Evolutionary conservation across 495 filamentous ascomycete species (phyloP).

Genomic region (Lepraria neglecta): DNA sequence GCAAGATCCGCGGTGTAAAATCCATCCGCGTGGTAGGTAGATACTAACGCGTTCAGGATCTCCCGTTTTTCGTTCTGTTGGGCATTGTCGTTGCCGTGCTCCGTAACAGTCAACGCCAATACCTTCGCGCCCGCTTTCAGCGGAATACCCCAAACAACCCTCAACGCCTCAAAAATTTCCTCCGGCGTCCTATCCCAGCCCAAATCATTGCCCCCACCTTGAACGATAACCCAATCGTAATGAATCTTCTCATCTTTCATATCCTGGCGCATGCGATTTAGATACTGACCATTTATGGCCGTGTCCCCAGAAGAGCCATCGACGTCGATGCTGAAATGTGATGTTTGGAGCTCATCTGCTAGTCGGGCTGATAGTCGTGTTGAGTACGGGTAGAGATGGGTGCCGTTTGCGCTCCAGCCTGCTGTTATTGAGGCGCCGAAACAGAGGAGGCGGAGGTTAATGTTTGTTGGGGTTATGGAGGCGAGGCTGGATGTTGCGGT

Average conservation of each 20-base stretch:
- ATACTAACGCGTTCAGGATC: constrained; percentile 48
- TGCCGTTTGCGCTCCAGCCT: constrained; percentile 45
- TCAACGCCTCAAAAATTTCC: constrained; percentile 39
- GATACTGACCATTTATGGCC: constrained; percentile 40
- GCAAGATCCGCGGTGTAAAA: constrained; percentile 52
- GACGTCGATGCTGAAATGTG: constrained; percentile 30
- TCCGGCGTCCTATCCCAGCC: constrained; percentile 31
- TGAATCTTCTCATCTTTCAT: constrained; percentile 29
- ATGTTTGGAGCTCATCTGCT: constrained; percentile 15
- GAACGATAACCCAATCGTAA: constrained; percentile 40
- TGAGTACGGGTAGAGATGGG: constrained; percentile 48
- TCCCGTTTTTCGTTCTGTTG: constrained; percentile 30
- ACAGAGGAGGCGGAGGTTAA: constrained; percentile 45
- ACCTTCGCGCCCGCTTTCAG: constrained; percentile 45
- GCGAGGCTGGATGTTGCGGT: too few species aligned
- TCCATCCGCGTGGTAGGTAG: constrained; percentile 37
- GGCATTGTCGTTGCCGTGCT: constrained; percentile 33
- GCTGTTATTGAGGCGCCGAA: constrained; percentile 60
- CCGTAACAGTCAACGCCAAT: constrained; percentile 55
- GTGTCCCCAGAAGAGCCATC: constrained; percentile 49
- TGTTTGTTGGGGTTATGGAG: background rate
- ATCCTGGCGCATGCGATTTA: constrained; percentile 41
- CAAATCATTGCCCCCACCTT: constrained; percentile 57
- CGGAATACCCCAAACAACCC: constrained; percentile 42
- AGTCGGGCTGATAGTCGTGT: constrained; percentile 29